Conservation (phyloP, 2,329 filamentous ascomycete species). For the Microcyclospora pomicola region DNA sequence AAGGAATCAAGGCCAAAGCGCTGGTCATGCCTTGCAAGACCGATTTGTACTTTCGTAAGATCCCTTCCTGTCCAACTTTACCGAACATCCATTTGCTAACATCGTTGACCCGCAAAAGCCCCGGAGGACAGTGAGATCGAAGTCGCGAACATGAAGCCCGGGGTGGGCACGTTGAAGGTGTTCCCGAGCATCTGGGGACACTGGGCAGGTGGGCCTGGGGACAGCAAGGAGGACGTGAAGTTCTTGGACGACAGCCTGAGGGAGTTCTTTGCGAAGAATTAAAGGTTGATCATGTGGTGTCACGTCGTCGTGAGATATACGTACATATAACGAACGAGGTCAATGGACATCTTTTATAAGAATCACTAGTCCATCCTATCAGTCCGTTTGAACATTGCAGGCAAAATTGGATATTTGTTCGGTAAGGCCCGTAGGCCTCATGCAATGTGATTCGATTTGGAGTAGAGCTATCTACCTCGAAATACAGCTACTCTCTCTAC, state of each 20-base stretch:
- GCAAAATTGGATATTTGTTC: too few species aligned
- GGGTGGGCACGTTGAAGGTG: slow-evolving; percentile 39
- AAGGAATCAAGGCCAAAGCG: slow-evolving; percentile 55
- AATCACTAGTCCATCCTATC: too few species aligned
- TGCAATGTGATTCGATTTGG: too few species aligned
- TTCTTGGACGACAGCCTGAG: slow-evolving; percentile 55
- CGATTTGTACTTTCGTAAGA: slow-evolving; percentile 64
- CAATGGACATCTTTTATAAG: too few species aligned
- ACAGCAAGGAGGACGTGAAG: slow-evolving; percentile 55
- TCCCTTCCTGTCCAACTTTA: slow-evolving; percentile 4
- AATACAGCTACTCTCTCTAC: not conserved
- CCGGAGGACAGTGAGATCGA: slow-evolving; percentile 68
- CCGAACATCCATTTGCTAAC: slow-evolving; percentile 3
- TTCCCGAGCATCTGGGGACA: slow-evolving; percentile 47
- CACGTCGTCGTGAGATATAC: too few species aligned
- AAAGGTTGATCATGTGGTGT: not conserved
- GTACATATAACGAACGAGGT: too few species aligned
- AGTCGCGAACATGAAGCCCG: slow-evolving; percentile 47
- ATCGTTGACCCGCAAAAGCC: slow-evolving; percentile 22
- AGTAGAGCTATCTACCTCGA: too few species aligned
- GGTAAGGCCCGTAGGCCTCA: too few species aligned
- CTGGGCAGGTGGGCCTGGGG: slow-evolving; percentile 46
- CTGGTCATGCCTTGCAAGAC: slow-evolving; percentile 59
- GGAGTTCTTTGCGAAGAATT: slow-evolving; percentile 33
- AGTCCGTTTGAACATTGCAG: too few species aligned